Conservation (phyloP, 2,329 filamentous ascomycete species). For the Setomelanomma holmii region DNA sequence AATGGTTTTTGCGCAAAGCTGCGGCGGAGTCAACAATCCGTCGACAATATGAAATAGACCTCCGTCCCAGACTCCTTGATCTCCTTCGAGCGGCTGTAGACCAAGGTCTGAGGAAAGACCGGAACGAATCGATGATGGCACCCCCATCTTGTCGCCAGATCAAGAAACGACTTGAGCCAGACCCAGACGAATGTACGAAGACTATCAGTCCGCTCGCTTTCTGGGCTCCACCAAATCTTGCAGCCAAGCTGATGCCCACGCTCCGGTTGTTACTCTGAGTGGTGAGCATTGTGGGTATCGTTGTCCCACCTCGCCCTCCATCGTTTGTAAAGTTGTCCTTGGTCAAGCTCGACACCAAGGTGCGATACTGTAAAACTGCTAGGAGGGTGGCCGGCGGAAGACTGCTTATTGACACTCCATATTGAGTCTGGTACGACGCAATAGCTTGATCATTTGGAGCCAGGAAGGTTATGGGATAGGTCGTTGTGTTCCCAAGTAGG, state of each 20-base stretch:
- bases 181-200: constrained; percentile 19
- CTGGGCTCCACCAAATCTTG: constrained; percentile 22
- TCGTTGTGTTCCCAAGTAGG: constrained; percentile 21
- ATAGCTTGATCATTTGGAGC: constrained; percentile 29
- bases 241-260: constrained; percentile 14
- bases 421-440: constrained; percentile 13
- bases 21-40: constrained; percentile 21
- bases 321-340: constrained; percentile 18
- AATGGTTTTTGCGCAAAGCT: constrained; percentile 21
- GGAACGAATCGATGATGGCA: constrained; percentile 15
- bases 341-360: constrained; percentile 19
- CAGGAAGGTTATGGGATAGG: constrained; percentile 30
- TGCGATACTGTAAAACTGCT: constrained; percentile 28
- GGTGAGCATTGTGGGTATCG: constrained; percentile 23
- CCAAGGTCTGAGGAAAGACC: constrained; percentile 24
- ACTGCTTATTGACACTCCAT: constrained; percentile 14
- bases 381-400: constrained; percentile 12
- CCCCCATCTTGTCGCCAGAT: constrained; percentile 13
- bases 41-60: constrained; percentile 30
- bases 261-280: constrained; percentile 24
- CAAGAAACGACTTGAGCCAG: constrained; percentile 14
- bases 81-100: constrained; percentile 13
- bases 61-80: constrained; percentile 24
- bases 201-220: constrained; percentile 26
- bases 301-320: constrained; percentile 6